Evolutionary conservation across 1,139 yeast genomes (phyloP), one percentile per base, ranked within the genome.

Genomic region (Blastobotrys capitulatus): DNA sequence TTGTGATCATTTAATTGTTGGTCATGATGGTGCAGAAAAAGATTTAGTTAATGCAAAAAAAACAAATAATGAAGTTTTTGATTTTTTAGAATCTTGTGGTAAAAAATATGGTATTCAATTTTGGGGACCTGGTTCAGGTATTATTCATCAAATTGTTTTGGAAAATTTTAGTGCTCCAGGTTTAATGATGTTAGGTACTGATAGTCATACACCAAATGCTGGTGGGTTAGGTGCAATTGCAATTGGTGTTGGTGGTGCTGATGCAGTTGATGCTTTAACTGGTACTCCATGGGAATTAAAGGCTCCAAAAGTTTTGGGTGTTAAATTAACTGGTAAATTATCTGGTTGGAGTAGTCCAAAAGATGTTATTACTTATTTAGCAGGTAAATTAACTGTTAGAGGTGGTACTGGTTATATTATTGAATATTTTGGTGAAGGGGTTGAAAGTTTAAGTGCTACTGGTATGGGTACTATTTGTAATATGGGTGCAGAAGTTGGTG

Each of bases 401-500:
- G 98, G 98, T 64, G 98, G 98, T 67, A 92, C 98, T 45, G 97
- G 97, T 49, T 86, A 72, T 70, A 88, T 92, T 60, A 89, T 92
- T 46, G 98, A 92, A 71, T 92, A 92, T 72, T 88, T 87, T 61
- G 98, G 98, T 55, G 89, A 83, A 53, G 98, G 98, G 69, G 96
- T 90, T 19, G 71, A 80, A 56, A 71, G 83, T 35, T 77, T 92
- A 55, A 84, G 95, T 31, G 88, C 96, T 72, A 92, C 98, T 18
- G 98, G 98, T 73, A 92, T 92, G 98, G 98, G 95, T 48, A 92
- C 98, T 52, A 90, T 92, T 63, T 90, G 97, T 77, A 92, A 92
- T 71, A 92, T 92, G 98, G 98, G 98, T 65, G 98, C 98, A 49
- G 98, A 92, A 72, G 87, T 92, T 54, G 98, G 98, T 66, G 97